phyloP scores from a whole-genome alignment of 345 rosid genomes.

The Lagerstroemia speciosa region DNA sequence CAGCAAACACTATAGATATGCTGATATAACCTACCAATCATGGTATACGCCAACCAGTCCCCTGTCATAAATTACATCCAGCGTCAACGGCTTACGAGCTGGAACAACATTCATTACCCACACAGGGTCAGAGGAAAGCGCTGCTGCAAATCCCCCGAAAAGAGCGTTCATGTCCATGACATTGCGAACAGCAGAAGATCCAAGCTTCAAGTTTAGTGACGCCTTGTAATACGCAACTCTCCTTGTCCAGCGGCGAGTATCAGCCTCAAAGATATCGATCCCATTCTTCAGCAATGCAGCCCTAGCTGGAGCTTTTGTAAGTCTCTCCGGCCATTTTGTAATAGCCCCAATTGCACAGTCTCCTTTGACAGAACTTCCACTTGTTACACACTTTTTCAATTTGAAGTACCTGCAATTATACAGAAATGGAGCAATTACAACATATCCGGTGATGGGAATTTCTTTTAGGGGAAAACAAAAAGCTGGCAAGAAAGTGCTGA shows the following conservation, averaged over 20 bases:
- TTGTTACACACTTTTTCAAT: slow-evolving; percentile 64
- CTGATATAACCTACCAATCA: slow-evolving; percentile 16
- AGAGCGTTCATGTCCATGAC: slow-evolving; percentile 95
- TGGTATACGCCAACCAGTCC: slow-evolving; percentile 79
- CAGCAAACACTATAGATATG: not conserved
- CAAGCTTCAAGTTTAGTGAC: slow-evolving; percentile 54
- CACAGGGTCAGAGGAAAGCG: slow-evolving; percentile 64
- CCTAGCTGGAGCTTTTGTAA: slow-evolving; percentile 63
- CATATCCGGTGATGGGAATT: not conserved
- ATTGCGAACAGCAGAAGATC: slow-evolving; percentile 68
- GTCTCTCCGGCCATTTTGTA: slow-evolving; percentile 78
- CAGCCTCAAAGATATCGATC: slow-evolving; percentile 80
- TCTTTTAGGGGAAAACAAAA: not conserved
- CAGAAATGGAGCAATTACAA: not conserved
- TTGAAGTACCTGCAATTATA: slow-evolving; percentile 64
- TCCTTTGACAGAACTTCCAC: slow-evolving; percentile 51
- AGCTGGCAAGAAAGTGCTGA: not conserved
- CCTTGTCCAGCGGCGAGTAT: slow-evolving; percentile 81
- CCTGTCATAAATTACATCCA: slow-evolving; percentile 69
- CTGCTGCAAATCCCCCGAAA: slow-evolving; percentile 93
- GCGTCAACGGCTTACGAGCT: slow-evolving; percentile 66
- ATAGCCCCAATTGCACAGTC: slow-evolving; percentile 57
- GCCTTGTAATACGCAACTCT: slow-evolving; percentile 76
- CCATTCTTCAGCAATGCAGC: slow-evolving; percentile 70
- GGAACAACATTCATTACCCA: slow-evolving; percentile 99